A percentile compares a stretch with the other conserved stretches of the same genome.
phyloP scores from a whole-genome alignment of 768 basidiomycete genomes.

The Boletus coccyginus region DNA sequence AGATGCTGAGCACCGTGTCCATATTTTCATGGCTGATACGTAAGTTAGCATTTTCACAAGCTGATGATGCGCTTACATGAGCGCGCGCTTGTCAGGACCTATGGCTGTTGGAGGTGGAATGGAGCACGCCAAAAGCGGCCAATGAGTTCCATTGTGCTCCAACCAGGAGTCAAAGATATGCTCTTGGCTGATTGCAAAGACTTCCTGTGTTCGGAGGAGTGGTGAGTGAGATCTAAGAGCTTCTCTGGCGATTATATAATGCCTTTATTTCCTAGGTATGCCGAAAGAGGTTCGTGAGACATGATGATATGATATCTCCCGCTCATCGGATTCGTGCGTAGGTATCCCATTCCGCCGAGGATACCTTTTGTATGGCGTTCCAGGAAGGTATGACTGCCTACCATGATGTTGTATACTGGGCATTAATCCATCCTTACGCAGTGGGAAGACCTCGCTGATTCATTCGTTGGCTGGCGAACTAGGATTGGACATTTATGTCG shows the following conservation, averaged over 20 bases:
- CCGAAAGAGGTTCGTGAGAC: conserved; percentile 68
- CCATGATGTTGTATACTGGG: neutral
- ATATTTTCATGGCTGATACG: conserved; percentile 88
- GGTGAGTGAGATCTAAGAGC: conserved; percentile 48
- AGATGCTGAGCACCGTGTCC: conserved; percentile 86
- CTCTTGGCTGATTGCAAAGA: conserved; percentile 83
- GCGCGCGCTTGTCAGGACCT: conserved; percentile 43
- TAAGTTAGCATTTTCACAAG: conserved; percentile 41
- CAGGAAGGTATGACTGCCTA: conserved; percentile 58
- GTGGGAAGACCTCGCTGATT: conserved; percentile 84
- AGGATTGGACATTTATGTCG: conserved; percentile 87
- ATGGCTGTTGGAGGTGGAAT: conserved; percentile 84
- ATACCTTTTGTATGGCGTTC: conserved; percentile 81
- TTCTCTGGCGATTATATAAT: conserved; percentile 18
- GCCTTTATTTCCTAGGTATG: conserved; percentile 59
- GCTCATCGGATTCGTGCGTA: conserved; percentile 30
- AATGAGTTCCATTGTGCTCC: conserved; percentile 89
- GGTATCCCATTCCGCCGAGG: conserved; percentile 88
- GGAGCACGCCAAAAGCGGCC: conserved; percentile 86
- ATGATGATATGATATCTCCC: conserved; percentile 16
- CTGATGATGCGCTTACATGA: neutral
- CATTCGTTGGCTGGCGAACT: conserved; percentile 84
- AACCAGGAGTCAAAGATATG: conserved; percentile 90
- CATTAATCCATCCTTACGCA: conserved; percentile 30
- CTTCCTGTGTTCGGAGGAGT: conserved; percentile 80